Conservation (phyloP, 768 basidiomycete species). For the Tylopilus cervinicoccineus region DNA sequence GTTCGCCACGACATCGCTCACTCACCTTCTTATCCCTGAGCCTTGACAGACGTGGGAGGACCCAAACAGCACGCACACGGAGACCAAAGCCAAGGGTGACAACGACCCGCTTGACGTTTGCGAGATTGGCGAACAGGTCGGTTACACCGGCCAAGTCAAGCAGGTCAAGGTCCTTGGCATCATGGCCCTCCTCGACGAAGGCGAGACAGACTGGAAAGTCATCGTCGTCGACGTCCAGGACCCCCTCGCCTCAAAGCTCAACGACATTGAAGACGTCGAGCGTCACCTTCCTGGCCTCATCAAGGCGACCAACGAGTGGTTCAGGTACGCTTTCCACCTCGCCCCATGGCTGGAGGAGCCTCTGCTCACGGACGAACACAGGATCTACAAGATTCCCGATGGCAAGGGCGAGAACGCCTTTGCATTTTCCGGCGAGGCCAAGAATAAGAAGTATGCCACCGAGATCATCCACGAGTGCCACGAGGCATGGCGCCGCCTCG, state of each 20-base stretch:
- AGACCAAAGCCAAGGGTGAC: slow-evolving; percentile 99
- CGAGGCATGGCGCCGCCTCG: slow-evolving; percentile 95
- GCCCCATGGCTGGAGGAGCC: too few species aligned
- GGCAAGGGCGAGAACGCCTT: slow-evolving; percentile 97
- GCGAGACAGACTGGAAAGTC: slow-evolving; percentile 99
- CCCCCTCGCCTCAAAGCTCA: slow-evolving; percentile 92
- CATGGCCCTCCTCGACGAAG: slow-evolving; percentile 99
- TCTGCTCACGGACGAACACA: slow-evolving; percentile 27
- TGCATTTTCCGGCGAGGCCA: slow-evolving; percentile 98
- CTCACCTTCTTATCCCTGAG: not conserved
- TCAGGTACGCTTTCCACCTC: slow-evolving; percentile 55
- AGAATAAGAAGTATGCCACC: slow-evolving; percentile 99
- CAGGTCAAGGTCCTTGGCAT: slow-evolving; percentile 99
- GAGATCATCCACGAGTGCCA: slow-evolving; percentile 99
- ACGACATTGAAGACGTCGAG: slow-evolving; percentile 99
- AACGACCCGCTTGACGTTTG: slow-evolving; percentile 99
- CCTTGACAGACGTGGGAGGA: slow-evolving; percentile 92
- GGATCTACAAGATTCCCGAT: slow-evolving; percentile 96
- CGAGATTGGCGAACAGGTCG: slow-evolving; percentile 98
- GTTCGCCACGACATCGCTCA: not conserved
- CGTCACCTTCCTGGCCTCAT: slow-evolving; percentile 95
- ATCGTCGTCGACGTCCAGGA: slow-evolving; percentile 96
- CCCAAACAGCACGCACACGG: slow-evolving; percentile 77
- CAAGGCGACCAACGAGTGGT: slow-evolving; percentile 99
- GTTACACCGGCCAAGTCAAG: slow-evolving; percentile 95